Base-by-base conservation (phyloP, 106 monocot species). In the Cymbidium sinense region DNA sequence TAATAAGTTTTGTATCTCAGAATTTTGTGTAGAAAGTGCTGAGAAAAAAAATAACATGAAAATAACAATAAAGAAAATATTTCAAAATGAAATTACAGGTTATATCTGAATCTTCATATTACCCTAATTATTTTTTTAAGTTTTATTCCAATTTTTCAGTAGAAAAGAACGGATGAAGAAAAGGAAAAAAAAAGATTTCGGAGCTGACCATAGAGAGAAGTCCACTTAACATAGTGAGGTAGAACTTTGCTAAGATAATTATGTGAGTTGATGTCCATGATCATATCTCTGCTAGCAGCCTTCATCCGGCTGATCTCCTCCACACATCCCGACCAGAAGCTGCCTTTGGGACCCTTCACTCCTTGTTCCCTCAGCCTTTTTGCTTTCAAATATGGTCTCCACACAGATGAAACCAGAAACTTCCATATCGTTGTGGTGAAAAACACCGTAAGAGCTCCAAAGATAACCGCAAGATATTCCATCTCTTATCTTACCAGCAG, bases 251-350 rank as follows among this genome's bases (percentile, higher is more conserved):
- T 64, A 19, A 54, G 15, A 44, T 67, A 70, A 37, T 77, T 70
- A 50, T 81, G 81, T 15, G 76, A 81, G 35, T 76, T 18, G 70
- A 70, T 70, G 70, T 70, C 76, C 70, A 77, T 5, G n/a, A 76
- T 70, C 19, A 70, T 37, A 20, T 52, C 69, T 30, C 18, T 39
- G 5, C 36, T 43, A 13, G 15, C 81, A n/a, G 23, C 70, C 35
- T 51, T 81, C 81, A 81, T 21, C 27, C 35, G 76, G 35, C 18
- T 70, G 70, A 81, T 81, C 35, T 81, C 83, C 17, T 79, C 75
- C 2, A 51, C 31, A 39, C 33, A 15, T 25, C 83, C 83, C 37
- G 73, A 74, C 50, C 79, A 73, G 36, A 78, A 50, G 75, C 69
- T 51, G 64, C 64, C 31, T 11, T 50, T 65, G 10, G 81, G 81